Base-by-base conservation (phyloP, 306 rosid genomes). In the Gynostemma pentaphyllum region DNA sequence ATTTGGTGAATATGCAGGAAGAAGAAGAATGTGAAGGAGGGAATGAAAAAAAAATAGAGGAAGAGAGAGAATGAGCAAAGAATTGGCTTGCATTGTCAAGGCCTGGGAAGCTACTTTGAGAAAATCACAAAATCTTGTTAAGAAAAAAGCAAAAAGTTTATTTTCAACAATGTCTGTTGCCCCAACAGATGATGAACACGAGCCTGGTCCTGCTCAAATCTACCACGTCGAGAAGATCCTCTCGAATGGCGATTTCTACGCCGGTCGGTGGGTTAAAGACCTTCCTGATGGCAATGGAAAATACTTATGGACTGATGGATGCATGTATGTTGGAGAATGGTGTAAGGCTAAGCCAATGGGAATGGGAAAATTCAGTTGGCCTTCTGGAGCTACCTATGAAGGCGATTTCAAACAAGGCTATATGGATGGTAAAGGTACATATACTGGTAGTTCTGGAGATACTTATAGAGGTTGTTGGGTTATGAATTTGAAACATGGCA, bases 291-390 rank as follows among this genome's bases (percentile, higher is more conserved):
- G 96, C 12, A 72, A 80, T 19, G 98, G 98, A 0, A 88, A 88
- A 61, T 91, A 88, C 54, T 48, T 83, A 1, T 91, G 98, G 98
- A 72, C 79, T n/a, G 98, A 91, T 77, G 98, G 98, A 27, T 91
- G 96, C 74, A 78, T 83, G 95, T 88, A 87, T 64, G 76, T 72
- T 18, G 98, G 98, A 34, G 96, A 88, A 65, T 91, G 98, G 98
- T 23, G 39, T 8, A 77, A 50, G 28, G 98, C 96, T 5, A 75
- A 46, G 71, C 80, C 74, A 30, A 60, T 54, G 45, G 98, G 98
- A 0, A 85, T 66, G 29, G 98, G 98, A 1, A 82, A 66, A 75
- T 91, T 88, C 63, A 91, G 95, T 61, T 91, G 96, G 98, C 98
- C 98, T 7, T 82, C 78, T 54, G 96, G 98, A 14, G 96, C 98